A percentile compares a stretch with the other conserved stretches of the same genome.
These are phyloP conservation scores for Pyrenochaeta sp. DNA, from an alignment of 2,329 filamentous ascomycete genomes.

Conservation along the genomic window DNA sequence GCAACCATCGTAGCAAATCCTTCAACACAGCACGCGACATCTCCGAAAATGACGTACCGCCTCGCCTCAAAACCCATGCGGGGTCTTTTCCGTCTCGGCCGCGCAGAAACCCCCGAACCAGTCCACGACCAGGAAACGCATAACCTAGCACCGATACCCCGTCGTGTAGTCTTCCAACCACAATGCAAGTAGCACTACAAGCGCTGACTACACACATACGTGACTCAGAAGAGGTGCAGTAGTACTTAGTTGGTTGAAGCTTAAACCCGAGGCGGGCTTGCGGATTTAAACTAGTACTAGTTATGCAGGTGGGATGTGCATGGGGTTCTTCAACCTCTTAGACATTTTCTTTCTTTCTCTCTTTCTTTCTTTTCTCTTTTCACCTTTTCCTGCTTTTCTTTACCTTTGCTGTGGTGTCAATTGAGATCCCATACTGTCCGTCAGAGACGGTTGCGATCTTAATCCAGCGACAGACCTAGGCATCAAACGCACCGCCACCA, in stretches of 20 bases:
- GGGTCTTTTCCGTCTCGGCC: slow-evolving; percentile 8
- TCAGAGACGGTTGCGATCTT: too few relatives aligned
- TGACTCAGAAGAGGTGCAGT: slow-evolving; percentile 11
- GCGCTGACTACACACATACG: slow-evolving; percentile 4
- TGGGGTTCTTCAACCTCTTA: slow-evolving; percentile 12
- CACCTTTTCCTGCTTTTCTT: not conserved
- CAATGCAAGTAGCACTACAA: not conserved
- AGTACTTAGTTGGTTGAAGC: not conserved
- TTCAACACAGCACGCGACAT: not conserved
- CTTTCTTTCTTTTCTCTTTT: slow-evolving; percentile 11
- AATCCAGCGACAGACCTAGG: too few relatives aligned
- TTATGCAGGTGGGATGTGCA: slow-evolving; percentile 8
- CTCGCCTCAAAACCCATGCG: not conserved
- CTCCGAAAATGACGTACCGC: not conserved
- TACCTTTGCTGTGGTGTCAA: not conserved
- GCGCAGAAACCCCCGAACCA: slow-evolving; percentile 8
- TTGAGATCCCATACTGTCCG: too few relatives aligned
- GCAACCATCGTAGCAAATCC: too few relatives aligned
- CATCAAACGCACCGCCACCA: slow-evolving; percentile 4
- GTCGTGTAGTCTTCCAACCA: slow-evolving; percentile 1
- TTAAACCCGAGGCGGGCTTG: slow-evolving; percentile 15
- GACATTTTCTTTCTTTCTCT: slow-evolving; percentile 12
- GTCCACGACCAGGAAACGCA: not conserved
- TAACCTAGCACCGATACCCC: too few relatives aligned
- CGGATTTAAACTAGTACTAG: slow-evolving; percentile 21